Conservation (phyloP, 1,284 basidiomycete genomes). For the Boletus sp. region DNA sequence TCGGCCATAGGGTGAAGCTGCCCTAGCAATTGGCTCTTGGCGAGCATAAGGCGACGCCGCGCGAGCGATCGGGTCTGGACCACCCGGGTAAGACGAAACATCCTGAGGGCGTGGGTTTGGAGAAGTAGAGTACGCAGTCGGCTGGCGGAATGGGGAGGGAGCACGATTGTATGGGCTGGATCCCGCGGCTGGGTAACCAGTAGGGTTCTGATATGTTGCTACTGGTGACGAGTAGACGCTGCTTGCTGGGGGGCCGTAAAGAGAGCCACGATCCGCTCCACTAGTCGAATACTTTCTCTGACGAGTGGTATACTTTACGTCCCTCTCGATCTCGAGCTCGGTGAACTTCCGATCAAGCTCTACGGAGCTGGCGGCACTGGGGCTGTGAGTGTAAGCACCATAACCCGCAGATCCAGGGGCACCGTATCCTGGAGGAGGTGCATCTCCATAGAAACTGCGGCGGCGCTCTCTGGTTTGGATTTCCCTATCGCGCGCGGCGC, state of each 20-base stretch:
- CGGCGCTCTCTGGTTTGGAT: constrained; percentile 38
- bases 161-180: constrained; percentile 27
- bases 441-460: constrained; percentile 36
- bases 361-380: constrained; percentile 13
- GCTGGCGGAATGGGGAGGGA: constrained; percentile 34
- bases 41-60: constrained; percentile 28
- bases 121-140: constrained; percentile 27
- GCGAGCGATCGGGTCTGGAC: constrained; percentile 32
- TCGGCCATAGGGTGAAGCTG: constrained; percentile 25
- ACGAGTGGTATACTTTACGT: constrained; percentile 21
- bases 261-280: constrained; percentile 25
- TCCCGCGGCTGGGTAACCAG: constrained; percentile 23
- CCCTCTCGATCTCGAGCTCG: constrained; percentile 33
- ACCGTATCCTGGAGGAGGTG: constrained; percentile 22
- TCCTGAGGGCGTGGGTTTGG: constrained; percentile 35
- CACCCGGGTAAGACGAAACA: constrained; percentile 33
- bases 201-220: constrained; percentile 16
- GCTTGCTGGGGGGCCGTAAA: constrained; percentile 16
- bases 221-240: constrained; percentile 22
- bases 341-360: constrained; percentile 34
- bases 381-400: constrained; percentile 26
- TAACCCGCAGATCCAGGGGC: constrained; percentile 22
- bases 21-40: constrained; percentile 32
- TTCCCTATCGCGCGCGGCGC: constrained; percentile 53
- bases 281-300: constrained; percentile 33